phyloP scores from a whole-genome alignment of 2,329 filamentous ascomycete genomes.

The Sclerotinia trifoliorum region DNA sequence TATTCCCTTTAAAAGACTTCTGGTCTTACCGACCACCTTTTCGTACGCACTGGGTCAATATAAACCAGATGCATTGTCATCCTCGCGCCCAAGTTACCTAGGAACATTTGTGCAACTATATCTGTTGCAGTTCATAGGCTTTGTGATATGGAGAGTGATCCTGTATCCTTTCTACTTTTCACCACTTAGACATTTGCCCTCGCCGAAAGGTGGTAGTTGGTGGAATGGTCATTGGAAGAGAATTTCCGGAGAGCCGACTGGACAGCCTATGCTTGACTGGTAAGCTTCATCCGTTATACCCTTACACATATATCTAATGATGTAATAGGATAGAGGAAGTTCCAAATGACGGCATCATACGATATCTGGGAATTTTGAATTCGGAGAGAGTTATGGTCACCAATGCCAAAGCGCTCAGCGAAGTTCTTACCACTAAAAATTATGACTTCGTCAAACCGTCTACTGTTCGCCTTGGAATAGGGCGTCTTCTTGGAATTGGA shows the following conservation, averaged over 20 bases:
- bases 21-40: constrained; percentile 29
- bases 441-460: constrained; percentile 69
- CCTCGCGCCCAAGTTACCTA: constrained; percentile 37
- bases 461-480: constrained; percentile 54
- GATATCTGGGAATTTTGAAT: constrained; percentile 63
- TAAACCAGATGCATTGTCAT: constrained; percentile 33
- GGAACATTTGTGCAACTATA: constrained; percentile 46
- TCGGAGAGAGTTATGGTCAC: constrained; percentile 61
- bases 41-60: constrained; percentile 32
- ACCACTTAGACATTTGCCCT: constrained; percentile 56
- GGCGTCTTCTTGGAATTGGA: constrained; percentile 66
- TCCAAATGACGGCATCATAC: constrained; percentile 67
- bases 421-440: constrained; percentile 65
- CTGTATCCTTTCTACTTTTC: constrained; percentile 59
- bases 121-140: constrained; percentile 40
- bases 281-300: constrained; percentile 21
- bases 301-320: background rate
- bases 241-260: constrained; percentile 44
- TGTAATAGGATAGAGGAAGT: constrained; percentile 54
- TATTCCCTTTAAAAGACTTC: constrained; percentile 34
- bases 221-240: constrained; percentile 47
- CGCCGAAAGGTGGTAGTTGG: constrained; percentile 46
- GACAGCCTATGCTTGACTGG: constrained; percentile 42
- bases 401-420: constrained; percentile 63
- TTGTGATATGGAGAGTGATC: constrained; percentile 45